Conservation (phyloP, 2,329 filamentous ascomycete genomes). For the Hymenoscyphus albidus region DNA sequence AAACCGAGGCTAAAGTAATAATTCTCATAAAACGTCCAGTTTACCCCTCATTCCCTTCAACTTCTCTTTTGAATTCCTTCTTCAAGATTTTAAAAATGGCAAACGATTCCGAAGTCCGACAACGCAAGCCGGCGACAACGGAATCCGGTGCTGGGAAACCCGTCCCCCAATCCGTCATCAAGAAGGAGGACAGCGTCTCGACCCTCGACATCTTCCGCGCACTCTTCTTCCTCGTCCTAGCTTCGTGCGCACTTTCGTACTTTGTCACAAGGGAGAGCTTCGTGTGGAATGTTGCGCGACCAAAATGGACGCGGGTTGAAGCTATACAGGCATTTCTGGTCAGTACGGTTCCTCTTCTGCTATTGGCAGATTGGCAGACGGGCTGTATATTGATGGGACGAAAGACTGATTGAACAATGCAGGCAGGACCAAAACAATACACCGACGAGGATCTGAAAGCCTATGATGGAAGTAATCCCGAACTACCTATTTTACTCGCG, state of each 20-base stretch:
- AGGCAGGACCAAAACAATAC: conserved; percentile 61
- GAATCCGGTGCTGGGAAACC: not conserved
- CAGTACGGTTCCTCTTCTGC: conserved; percentile 5
- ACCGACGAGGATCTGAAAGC: conserved; percentile 69
- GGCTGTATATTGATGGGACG: not conserved
- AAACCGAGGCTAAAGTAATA: conserved; percentile 11
- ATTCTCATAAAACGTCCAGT: not conserved
- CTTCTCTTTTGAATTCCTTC: not conserved
- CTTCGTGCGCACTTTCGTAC: conserved; percentile 28
- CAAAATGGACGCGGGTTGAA: conserved; percentile 25
- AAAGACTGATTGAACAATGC: conserved; percentile 2
- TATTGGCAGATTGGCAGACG: not conserved
- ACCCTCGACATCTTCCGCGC: conserved; percentile 29
- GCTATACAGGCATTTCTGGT: conserved; percentile 29
- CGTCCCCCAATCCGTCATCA: conserved; percentile 15
- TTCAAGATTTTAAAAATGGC: conserved; percentile 1
- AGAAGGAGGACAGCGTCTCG: conserved; percentile 30
- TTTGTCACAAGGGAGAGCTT: conserved; percentile 33
- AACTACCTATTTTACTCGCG: conserved; percentile 81
- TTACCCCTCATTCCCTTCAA: not conserved
- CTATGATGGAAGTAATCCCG: conserved; percentile 74
- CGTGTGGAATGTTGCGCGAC: conserved; percentile 29
- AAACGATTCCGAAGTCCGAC: conserved; percentile 5
- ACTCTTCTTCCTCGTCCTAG: conserved; percentile 29
- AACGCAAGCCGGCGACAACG: conserved; percentile 4